Conservation (phyloP, 78 protist species). For the Planoprotostelium fungivorum region DNA sequence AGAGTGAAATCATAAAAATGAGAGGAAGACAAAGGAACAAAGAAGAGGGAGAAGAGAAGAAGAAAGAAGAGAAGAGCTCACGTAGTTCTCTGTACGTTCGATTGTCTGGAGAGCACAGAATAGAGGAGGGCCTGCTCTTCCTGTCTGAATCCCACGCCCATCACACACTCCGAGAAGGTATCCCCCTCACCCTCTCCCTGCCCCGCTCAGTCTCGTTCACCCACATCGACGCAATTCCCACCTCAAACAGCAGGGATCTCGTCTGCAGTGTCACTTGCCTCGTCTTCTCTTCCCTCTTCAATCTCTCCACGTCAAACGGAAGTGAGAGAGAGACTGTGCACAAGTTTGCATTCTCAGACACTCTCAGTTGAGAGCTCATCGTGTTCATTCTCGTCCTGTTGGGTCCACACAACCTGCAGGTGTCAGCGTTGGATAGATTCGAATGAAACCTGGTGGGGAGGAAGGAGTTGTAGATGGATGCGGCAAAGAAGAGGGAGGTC, state of each 20-base stretch:
- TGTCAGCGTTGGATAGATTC: no score
- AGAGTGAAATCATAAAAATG: no score
- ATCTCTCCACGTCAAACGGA: neutral
- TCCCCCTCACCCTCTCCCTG: no score
- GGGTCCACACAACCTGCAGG: neutral
- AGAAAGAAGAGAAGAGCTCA: neutral
- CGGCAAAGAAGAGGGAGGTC: neutral
- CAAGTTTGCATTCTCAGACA: neutral
- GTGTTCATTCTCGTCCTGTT: neutral
- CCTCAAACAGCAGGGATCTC: neutral
- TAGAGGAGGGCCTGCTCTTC: neutral
- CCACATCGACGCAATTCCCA: no score
- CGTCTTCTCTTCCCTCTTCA: neutral
- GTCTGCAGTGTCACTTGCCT: neutral
- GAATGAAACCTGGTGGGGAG: neutral
- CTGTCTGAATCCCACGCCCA: neutral
- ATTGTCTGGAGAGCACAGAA: neutral
- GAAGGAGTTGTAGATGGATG: neutral
- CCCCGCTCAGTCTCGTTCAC: no score
- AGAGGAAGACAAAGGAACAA: no score
- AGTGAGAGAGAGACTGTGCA: neutral
- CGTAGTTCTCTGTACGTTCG: neutral
- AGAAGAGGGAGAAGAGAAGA: no score
- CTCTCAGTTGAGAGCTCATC: neutral
- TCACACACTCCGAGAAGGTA: neutral